Evolutionary conservation across 768 basidiomycete genomes (phyloP), one percentile per base, ranked within the genome.

Genomic region (Suillus americanus): DNA sequence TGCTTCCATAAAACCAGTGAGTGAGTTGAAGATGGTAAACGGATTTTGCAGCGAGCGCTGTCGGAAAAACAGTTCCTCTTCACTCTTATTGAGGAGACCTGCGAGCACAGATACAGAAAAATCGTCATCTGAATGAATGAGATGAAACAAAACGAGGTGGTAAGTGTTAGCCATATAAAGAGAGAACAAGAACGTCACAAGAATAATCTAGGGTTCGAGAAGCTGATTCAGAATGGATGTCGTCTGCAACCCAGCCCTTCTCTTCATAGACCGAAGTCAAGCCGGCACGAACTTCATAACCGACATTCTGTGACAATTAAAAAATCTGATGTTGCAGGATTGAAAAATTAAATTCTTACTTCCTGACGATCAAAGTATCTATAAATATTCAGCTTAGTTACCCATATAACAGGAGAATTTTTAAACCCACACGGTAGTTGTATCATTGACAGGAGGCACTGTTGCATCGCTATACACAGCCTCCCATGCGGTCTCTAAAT

Each of bases 1-100:
- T 1, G 91, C 92, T 70, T 94, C 91, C 89, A 95, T 92, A 71
- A 94, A 94, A 1, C 89, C 89, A 0, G 89, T 91, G 5, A 41
- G 60, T 23, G 65, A 61, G 69, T 94, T 94, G 79, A 84, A 95
- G 14, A 94, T 75, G 0, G 82, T 83, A 71, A 87, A 89, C 0
- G 90, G 86, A 12, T 79, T 80, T 2, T 74, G 73, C 72, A 83
- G 77, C 0, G 89, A 81, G 12, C 92, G 83, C n/a, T 83, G 73
- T 30, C 75, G 79, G 64, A 93, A 82, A 73, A 84, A 83, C 0
- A 72, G 74, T 3, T 86, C 78, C 28, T 87, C 82, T 0, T 71
- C 67, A 0, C 82, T 78, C 64, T 88, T 86, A 37, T 81, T 79
- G 14, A 92, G 79, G 3, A 81, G 73, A 0, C 73, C 74, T 0